A percentile compares a stretch with the other conserved stretches of the same genome.
Conservation (phyloP, 192 early-diverging fungal genomes). For the Rhizophagus sp. region DNA sequence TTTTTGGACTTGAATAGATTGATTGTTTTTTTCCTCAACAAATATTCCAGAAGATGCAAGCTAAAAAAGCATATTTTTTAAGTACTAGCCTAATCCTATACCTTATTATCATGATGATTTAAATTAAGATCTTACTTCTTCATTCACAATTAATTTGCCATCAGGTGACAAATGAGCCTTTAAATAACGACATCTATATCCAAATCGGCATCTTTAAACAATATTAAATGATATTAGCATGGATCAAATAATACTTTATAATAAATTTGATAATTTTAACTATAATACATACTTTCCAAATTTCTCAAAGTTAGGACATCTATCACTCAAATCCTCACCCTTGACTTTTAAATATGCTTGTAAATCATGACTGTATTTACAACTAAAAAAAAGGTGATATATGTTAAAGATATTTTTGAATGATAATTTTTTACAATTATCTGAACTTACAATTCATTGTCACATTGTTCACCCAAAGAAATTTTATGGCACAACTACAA, state of each 20-base stretch:
- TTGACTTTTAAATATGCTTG: constrained; percentile 70
- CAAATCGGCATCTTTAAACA: constrained; percentile 52
- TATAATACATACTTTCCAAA: constrained; percentile 72
- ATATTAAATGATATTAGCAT: neutral
- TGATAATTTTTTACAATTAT: neutral
- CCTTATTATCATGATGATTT: neutral
- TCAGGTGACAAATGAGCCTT: constrained; percentile 53
- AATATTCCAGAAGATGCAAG: constrained; percentile 24
- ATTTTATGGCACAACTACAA: constrained; percentile 14
- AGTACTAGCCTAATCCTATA: too few relatives aligned
- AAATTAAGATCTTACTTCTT: constrained; percentile 45
- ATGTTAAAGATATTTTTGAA: neutral
- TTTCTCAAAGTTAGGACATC: constrained; percentile 68
- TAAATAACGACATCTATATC: constrained; percentile 65
- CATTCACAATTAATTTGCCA: constrained; percentile 55
- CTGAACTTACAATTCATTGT: constrained; percentile 1
- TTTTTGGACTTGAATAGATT: constrained; percentile 23
- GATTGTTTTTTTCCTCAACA: constrained; percentile 32
- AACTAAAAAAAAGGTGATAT: constrained; percentile 40
- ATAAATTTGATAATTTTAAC: neutral
- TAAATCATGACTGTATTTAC: constrained; percentile 82
- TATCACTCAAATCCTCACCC: constrained; percentile 68
- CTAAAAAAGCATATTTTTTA: neutral
- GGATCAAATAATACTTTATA: neutral
- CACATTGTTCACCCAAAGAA: neutral